These are phyloP conservation scores for Phoma sp. DNA, from an alignment of 2,329 filamentous ascomycete species.

Conservation along the genomic window DNA sequence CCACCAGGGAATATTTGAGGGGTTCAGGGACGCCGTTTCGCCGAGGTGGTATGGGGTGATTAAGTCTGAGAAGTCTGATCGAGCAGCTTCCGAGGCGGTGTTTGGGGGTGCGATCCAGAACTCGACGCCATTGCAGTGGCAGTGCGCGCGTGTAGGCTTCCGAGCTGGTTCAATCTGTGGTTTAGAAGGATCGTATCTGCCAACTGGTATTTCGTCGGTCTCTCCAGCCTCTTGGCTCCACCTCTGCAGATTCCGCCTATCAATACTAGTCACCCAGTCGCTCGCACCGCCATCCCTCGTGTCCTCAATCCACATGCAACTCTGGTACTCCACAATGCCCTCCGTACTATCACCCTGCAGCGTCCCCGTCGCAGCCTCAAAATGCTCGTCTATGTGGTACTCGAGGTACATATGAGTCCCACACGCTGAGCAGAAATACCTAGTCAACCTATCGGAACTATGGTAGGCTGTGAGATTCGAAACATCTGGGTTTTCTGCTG, in stretches of 20 bases:
- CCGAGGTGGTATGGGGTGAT: constrained; percentile 27
- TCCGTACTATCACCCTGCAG: constrained; percentile 43
- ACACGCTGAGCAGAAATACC: constrained; percentile 55
- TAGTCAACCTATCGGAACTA: constrained; percentile 44
- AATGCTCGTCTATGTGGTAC: constrained; percentile 29
- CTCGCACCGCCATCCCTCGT: constrained; percentile 61
- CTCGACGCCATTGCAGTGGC: constrained; percentile 56
- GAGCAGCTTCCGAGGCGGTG: constrained; percentile 30
- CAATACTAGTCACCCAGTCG: constrained; percentile 52
- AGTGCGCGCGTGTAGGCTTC: constrained; percentile 48
- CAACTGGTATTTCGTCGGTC: not conserved
- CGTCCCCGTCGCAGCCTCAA: constrained; percentile 52
- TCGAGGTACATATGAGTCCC: constrained; percentile 55
- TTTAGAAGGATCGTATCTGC: not conserved
- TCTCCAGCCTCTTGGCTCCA: constrained; percentile 25
- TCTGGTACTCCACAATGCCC: constrained; percentile 37
- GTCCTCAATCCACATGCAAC: constrained; percentile 58
- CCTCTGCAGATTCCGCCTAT: constrained; percentile 29
- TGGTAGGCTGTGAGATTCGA: constrained; percentile 45
- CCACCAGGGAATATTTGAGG: constrained; percentile 31
- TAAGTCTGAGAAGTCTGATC: constrained; percentile 53
- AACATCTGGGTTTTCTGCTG: constrained; percentile 25
- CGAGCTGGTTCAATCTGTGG: not conserved
- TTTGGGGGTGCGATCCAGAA: constrained; percentile 49
- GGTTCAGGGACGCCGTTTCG: constrained; percentile 15